phyloP scores from a whole-genome alignment of 192 early-diverging fungal species.

The Podila verticillata region DNA sequence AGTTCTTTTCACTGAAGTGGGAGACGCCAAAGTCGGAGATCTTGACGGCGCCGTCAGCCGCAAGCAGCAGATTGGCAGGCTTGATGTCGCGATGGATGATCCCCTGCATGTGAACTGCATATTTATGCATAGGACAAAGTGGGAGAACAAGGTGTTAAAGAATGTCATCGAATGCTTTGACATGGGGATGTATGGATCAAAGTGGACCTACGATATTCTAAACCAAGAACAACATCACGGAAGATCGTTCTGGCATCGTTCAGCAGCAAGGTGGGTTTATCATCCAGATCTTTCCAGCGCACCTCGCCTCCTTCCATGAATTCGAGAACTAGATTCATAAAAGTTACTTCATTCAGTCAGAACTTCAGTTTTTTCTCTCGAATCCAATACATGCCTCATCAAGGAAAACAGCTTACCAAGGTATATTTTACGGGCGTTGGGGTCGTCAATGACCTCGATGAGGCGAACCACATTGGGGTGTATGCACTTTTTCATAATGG shows the following conservation, averaged over 20 bases:
- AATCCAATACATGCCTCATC: not conserved
- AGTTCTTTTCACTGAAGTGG: conserved; percentile 70
- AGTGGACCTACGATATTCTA: conserved; percentile 87
- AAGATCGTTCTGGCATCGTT: conserved; percentile 83
- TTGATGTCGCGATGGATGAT: conserved; percentile 99
- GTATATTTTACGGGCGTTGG: conserved; percentile 90
- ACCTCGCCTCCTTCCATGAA: conserved; percentile 95
- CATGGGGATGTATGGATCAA: not conserved
- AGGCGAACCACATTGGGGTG: conserved; percentile 93
- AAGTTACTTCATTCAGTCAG: not conserved
- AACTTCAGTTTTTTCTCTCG: not conserved
- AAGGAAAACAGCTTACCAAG: conserved; percentile 64
- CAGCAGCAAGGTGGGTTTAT: conserved; percentile 69
- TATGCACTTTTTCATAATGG: conserved; percentile 93
- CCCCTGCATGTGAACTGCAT: conserved; percentile 88
- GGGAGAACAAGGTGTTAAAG: not conserved
- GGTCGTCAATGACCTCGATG: conserved; percentile 96
- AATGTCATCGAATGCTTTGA: not conserved
- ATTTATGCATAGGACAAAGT: not conserved
- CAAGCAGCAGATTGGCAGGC: conserved; percentile 93
- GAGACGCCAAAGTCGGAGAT: conserved; percentile 99
- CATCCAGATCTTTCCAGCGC: conserved; percentile 78
- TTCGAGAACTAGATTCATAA: conserved; percentile 71
- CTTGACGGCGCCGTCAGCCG: conserved; percentile 81
- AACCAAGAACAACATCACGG: conserved; percentile 87